phyloP scores from a whole-genome alignment of 2,329 filamentous ascomycete species.

The Plenodomus lindquistii region DNA sequence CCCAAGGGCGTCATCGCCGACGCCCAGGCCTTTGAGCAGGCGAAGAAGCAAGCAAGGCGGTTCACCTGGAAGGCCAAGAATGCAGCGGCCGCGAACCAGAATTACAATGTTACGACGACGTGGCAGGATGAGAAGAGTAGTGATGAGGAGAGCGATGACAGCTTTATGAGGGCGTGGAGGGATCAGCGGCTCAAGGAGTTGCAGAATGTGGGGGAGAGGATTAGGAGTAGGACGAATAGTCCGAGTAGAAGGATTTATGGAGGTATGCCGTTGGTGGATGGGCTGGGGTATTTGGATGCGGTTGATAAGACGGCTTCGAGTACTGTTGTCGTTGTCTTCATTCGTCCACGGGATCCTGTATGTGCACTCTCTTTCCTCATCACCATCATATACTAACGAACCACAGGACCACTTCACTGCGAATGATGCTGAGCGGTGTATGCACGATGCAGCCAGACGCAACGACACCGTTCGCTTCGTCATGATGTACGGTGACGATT shows the following conservation, averaged over 20 bases:
- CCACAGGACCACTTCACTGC: not conserved
- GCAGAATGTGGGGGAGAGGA: slow-evolving; percentile 62
- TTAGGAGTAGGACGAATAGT: slow-evolving; percentile 67
- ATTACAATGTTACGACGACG: slow-evolving; percentile 48
- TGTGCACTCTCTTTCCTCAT: slow-evolving; percentile 34
- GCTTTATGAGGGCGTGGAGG: slow-evolving; percentile 84
- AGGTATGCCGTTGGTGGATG: slow-evolving; percentile 80
- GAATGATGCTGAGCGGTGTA: slow-evolving; percentile 62
- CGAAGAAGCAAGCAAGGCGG: slow-evolving; percentile 47
- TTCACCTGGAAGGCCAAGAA: slow-evolving; percentile 40
- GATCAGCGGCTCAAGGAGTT: slow-evolving; percentile 79
- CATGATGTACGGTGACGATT: slow-evolving; percentile 87
- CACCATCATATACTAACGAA: not conserved
- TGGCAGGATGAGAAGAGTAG: slow-evolving; percentile 56
- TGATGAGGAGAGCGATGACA: slow-evolving; percentile 72
- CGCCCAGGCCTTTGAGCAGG: slow-evolving; percentile 74
- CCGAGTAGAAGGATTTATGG: slow-evolving; percentile 80
- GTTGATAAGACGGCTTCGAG: slow-evolving; percentile 85
- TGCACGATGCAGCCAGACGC: slow-evolving; percentile 72
- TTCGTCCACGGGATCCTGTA: slow-evolving; percentile 81
- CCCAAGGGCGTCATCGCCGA: slow-evolving; percentile 89
- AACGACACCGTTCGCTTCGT: slow-evolving; percentile 80
- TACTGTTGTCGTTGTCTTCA: slow-evolving; percentile 87
- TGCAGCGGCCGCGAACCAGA: slow-evolving; percentile 49
- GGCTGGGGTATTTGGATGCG: slow-evolving; percentile 89